Evolutionary conservation across 306 rosid genomes (phyloP).

Genomic region (Vigna reflexopilosa): DNA sequence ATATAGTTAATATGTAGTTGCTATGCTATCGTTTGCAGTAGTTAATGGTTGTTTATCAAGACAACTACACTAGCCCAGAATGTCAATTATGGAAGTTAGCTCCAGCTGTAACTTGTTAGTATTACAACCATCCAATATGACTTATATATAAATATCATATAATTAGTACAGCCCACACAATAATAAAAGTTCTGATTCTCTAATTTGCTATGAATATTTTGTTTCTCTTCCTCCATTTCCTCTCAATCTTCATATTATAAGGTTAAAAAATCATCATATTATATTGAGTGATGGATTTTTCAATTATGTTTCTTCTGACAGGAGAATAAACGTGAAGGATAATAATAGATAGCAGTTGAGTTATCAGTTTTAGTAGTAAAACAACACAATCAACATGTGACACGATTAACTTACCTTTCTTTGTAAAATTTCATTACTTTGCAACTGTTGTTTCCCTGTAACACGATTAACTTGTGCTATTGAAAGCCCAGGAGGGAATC

Average conservation of each 20-base stretch:
- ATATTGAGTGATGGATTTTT: conserved; percentile 22
- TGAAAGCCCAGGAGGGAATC: conserved; percentile 84
- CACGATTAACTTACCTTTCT: conserved; percentile 87
- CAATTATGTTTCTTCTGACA: conserved; percentile 29
- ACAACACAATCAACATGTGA: conserved; percentile 32
- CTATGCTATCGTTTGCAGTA: not conserved
- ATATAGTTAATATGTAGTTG: not conserved
- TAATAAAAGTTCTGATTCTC: not conserved
- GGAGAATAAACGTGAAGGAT: conserved; percentile 20
- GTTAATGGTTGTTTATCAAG: not conserved
- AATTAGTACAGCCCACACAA: not conserved
- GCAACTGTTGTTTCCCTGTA: conserved; percentile 73
- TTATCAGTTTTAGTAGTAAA: conserved; percentile 30
- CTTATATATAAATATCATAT: not conserved
- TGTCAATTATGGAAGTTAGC: not conserved
- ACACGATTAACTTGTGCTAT: conserved; percentile 77
- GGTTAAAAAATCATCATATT: conserved; percentile 1
- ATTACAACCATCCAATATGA: conserved; percentile 4
- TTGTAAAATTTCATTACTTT: conserved; percentile 58
- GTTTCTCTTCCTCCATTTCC: conserved; percentile 1
- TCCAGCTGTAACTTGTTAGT: not conserved
- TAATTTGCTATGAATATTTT: not conserved
- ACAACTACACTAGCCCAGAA: not conserved
- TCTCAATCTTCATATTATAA: not conserved
- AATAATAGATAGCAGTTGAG: conserved; percentile 16